These are phyloP conservation scores for Bisporella sp. DNA, from an alignment of 2,329 filamentous ascomycete species.

Conservation along the genomic window DNA sequence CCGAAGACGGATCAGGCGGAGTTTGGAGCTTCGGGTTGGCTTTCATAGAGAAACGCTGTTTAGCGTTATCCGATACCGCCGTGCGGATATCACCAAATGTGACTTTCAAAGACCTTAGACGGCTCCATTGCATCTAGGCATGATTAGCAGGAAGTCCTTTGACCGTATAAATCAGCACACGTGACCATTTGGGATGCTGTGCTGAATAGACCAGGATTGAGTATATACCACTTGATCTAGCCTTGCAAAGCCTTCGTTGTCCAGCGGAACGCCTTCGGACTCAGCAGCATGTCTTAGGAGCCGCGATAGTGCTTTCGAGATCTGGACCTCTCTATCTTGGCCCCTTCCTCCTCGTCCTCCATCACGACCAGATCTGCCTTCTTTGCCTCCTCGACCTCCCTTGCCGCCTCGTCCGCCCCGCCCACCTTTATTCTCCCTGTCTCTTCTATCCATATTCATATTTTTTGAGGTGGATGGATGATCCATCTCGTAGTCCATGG, in stretches of 20 bases:
- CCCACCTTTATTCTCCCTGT: neutral
- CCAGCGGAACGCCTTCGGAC: conserved; percentile 49
- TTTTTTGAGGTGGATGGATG: neutral
- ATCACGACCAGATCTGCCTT: conserved; percentile 6
- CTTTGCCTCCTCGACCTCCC: conserved; percentile 2
- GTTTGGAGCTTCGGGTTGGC: conserved; percentile 33
- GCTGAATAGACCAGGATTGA: neutral
- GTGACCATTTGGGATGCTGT: too few species aligned
- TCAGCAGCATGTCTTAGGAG: conserved; percentile 29
- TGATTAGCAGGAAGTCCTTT: neutral
- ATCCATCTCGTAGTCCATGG: neutral
- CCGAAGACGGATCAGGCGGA: conserved; percentile 20
- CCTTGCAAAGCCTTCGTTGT: conserved; percentile 51
- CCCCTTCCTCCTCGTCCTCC: conserved; percentile 13
- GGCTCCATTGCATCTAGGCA: conserved; percentile 29
- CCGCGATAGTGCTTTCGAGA: conserved; percentile 28
- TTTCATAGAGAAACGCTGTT: conserved; percentile 83
- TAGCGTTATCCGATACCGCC: conserved; percentile 71
- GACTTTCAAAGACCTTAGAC: conserved; percentile 61
- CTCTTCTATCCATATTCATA: neutral
- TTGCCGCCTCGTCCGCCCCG: conserved; percentile 2
- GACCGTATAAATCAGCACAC: too few species aligned
- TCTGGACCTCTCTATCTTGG: conserved; percentile 20
- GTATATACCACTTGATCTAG: conserved; percentile 51
- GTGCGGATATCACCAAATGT: conserved; percentile 66